A percentile compares a stretch with the other conserved stretches of the same genome.
phyloP scores from a whole-genome alignment of 2,329 filamentous ascomycete species.

The Fonsecaea erecta region DNA sequence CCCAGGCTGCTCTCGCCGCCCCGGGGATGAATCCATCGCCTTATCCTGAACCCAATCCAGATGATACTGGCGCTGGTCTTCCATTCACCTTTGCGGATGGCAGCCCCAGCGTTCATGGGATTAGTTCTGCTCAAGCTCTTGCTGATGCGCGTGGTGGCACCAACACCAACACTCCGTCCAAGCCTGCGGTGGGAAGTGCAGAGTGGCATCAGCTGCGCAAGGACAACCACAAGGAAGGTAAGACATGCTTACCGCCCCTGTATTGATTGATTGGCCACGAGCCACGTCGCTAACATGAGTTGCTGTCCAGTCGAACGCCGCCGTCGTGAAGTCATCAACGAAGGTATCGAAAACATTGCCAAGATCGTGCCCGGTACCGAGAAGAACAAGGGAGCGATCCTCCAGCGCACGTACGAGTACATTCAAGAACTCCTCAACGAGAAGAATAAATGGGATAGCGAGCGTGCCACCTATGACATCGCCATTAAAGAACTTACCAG shows the following conservation, averaged over 20 bases:
- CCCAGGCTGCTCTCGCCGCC: constrained; percentile 53
- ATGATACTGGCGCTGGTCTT: constrained; percentile 42
- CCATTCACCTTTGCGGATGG: constrained; percentile 29
- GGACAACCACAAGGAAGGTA: constrained; percentile 99
- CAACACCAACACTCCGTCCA: constrained; percentile 49
- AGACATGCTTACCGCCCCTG: constrained; percentile 39
- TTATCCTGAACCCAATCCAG: constrained; percentile 49
- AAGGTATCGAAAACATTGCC: constrained; percentile 96
- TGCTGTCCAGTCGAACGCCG: constrained; percentile 78
- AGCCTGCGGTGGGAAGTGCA: constrained; percentile 90
- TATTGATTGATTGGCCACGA: background rate
- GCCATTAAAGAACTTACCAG: constrained; percentile 82
- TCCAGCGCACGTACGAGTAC: constrained; percentile 90
- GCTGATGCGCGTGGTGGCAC: constrained; percentile 44
- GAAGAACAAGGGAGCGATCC: constrained; percentile 97
- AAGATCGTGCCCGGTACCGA: constrained; percentile 98
- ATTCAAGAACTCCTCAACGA: constrained; percentile 73
- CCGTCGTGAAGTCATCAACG: constrained; percentile 96
- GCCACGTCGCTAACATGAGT: constrained; percentile 2
- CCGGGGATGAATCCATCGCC: constrained; percentile 49
- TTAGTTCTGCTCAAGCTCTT: constrained; percentile 38
- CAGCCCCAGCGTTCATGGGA: constrained; percentile 37
- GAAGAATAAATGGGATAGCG: constrained; percentile 43
- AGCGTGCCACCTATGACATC: constrained; percentile 52
- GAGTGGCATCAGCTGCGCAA: constrained; percentile 98